Conservation (phyloP, 129 eudicot genomes). For the Apium graveolens region DNA sequence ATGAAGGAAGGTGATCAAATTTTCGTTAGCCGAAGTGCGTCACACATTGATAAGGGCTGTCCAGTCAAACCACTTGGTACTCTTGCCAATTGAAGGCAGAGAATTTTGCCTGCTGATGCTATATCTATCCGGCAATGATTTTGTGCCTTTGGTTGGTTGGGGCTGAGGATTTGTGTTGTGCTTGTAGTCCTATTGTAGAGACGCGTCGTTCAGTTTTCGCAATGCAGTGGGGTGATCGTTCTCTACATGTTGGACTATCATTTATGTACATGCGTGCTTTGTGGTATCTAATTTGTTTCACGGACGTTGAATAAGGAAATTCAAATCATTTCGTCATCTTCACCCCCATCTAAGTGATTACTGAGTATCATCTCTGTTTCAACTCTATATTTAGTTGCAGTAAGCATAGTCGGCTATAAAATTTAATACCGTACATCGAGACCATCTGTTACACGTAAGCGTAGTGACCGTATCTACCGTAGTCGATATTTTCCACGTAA, state of each 20-base stretch:
- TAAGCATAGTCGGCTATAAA: not conserved
- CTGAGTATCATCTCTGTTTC: not conserved
- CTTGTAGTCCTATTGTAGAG: conserved; percentile 5
- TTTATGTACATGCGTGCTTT: conserved; percentile 9
- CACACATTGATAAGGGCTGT: not conserved
- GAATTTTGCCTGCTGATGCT: conserved; percentile 1
- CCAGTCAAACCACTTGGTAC: not conserved
- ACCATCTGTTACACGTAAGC: too few relatives aligned
- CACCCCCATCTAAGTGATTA: not conserved
- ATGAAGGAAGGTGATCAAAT: conserved; percentile 71
- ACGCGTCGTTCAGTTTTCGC: conserved; percentile 8
- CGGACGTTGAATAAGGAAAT: not conserved
- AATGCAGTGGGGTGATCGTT: conserved; percentile 20
- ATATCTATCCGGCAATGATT: not conserved
- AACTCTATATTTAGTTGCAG: not conserved
- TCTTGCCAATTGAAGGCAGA: conserved; percentile 10
- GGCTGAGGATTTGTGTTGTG: conserved; percentile 7
- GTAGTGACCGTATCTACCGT: too few relatives aligned
- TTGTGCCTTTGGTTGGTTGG: not conserved
- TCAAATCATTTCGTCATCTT: not conserved
- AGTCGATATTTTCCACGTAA: too few relatives aligned
- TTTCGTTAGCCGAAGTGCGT: not conserved
- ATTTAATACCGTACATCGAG: too few relatives aligned
- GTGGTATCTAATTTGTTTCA: not conserved
- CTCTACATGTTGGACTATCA: conserved; percentile 23